Conservation (phyloP, 768 basidiomycete species). For the Tulasnella sp. region DNA sequence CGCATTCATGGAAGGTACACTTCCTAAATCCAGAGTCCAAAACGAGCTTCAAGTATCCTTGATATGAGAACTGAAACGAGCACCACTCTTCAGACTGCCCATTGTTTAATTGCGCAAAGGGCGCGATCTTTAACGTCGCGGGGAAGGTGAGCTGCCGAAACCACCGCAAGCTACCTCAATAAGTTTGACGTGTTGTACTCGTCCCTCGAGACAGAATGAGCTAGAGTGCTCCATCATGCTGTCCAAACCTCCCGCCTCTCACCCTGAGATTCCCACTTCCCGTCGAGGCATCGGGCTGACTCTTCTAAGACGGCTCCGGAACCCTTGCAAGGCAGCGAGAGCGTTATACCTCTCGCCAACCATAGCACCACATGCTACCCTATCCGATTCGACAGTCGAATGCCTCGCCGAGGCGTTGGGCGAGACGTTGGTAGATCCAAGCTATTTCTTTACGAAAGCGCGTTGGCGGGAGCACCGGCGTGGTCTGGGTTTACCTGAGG, state of each 20-base stretch:
- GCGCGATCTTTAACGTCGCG: slow-evolving; percentile 70
- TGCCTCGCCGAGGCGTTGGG: slow-evolving; percentile 43
- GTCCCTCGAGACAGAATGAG: slow-evolving; percentile 46
- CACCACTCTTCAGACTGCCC: slow-evolving; percentile 58
- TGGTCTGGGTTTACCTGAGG: slow-evolving; percentile 63
- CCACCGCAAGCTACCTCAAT: too few relatives aligned
- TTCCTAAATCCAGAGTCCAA: slow-evolving; percentile 8
- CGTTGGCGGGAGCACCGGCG: slow-evolving; percentile 71
- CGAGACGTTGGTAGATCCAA: slow-evolving; percentile 51
- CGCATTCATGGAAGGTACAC: slow-evolving; percentile 54
- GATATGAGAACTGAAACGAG: too few relatives aligned
- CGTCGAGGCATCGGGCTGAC: slow-evolving; percentile 57
- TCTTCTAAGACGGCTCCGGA: slow-evolving; percentile 54
- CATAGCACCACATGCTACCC: slow-evolving; percentile 53
- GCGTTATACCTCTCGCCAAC: slow-evolving; percentile 59
- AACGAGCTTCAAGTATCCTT: neutral
- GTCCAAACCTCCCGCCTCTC: slow-evolving; percentile 59
- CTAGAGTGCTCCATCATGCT: slow-evolving; percentile 75
- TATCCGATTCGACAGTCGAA: slow-evolving; percentile 60
- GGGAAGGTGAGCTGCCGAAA: slow-evolving; percentile 56
- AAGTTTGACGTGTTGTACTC: neutral
- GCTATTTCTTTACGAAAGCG: slow-evolving; percentile 65
- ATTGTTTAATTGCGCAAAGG: slow-evolving; percentile 69
- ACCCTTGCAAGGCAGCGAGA: slow-evolving; percentile 63
- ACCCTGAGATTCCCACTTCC: slow-evolving; percentile 45